A percentile compares a stretch with the other conserved stretches of the same genome.
phyloP scores from a whole-genome alignment of 306 rosid species.

The Benincasa hispida region DNA sequence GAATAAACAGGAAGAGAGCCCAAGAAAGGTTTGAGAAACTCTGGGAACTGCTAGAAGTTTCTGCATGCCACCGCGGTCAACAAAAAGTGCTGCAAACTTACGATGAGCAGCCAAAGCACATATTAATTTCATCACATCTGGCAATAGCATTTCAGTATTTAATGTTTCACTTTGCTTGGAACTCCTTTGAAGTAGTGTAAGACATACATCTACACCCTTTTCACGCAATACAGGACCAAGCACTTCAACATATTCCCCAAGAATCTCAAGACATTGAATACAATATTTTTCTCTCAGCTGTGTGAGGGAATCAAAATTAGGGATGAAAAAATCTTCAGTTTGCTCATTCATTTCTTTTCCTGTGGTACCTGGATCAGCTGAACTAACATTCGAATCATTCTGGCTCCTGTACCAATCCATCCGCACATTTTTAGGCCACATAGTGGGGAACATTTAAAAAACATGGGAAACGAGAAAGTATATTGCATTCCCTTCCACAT shows the following conservation, averaged over 20 bases:
- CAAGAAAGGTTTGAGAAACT: conserved; percentile 63
- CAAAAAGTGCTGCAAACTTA: conserved; percentile 91
- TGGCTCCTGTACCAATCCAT: conserved; percentile 53
- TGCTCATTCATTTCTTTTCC: conserved; percentile 44
- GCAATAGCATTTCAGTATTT: conserved; percentile 55
- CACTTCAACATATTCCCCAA: conserved; percentile 96
- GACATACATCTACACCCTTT: conserved; percentile 92
- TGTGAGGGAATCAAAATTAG: conserved; percentile 55
- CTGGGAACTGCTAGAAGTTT: conserved; percentile 92
- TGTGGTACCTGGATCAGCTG: conserved; percentile 23
- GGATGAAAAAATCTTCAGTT: conserved; percentile 68
- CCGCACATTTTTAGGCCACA: conserved; percentile 2
- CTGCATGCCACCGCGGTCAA: conserved; percentile 93
- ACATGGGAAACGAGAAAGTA: neutral
- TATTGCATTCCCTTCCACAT: neutral
- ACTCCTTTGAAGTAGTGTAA: conserved; percentile 67
- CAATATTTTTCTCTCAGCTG: conserved; percentile 80
- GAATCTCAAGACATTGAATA: conserved; percentile 86
- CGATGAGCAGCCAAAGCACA: conserved; percentile 97
- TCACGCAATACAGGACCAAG: conserved; percentile 97
- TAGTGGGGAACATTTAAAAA: conserved; percentile 1
- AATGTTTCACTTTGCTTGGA: conserved; percentile 56
- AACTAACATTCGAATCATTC: conserved; percentile 18
- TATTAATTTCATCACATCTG: conserved; percentile 89
- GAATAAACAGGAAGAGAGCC: conserved; percentile 86